Evolutionary conservation across 2,329 filamentous ascomycete species (phyloP).

Genomic region (Cladobotryum mycophilum): DNA sequence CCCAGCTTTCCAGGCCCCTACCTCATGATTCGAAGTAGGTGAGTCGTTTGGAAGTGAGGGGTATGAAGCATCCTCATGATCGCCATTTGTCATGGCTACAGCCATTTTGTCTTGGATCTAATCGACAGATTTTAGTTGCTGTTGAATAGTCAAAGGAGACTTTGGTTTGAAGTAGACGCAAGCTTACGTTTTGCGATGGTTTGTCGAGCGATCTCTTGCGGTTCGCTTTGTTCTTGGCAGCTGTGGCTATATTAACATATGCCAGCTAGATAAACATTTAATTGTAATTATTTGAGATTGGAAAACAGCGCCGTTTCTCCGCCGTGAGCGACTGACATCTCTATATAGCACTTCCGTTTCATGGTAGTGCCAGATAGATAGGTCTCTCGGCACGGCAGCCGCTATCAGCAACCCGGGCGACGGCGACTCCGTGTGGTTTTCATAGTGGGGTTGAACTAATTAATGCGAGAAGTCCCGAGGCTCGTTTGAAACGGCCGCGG

Average conservation of each 20-base stretch:
- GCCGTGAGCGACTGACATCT: background rate
- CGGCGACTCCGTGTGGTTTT: background rate
- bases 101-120: background rate
- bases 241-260: no score
- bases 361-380: background rate
- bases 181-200: no score
- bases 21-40: conserved; percentile 18
- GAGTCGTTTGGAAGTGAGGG: conserved; percentile 21
- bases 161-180: no score
- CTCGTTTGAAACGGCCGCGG: background rate
- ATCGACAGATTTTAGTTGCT: background rate
- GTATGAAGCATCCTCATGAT: conserved; percentile 15
- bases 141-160: background rate
- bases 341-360: background rate
- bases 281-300: no score
- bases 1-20: conserved; percentile 31
- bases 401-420: background rate
- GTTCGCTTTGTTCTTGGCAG: no score
- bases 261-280: no score
- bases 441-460: background rate
- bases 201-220: no score
- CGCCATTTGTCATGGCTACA: conserved; percentile 7
- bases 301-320: background rate
- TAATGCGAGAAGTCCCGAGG: background rate
- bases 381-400: background rate